A percentile compares a stretch with the other conserved stretches of the same genome.
phyloP scores from a whole-genome alignment of 164 flowering plant genomes.

The Taxillus chinensis region DNA sequence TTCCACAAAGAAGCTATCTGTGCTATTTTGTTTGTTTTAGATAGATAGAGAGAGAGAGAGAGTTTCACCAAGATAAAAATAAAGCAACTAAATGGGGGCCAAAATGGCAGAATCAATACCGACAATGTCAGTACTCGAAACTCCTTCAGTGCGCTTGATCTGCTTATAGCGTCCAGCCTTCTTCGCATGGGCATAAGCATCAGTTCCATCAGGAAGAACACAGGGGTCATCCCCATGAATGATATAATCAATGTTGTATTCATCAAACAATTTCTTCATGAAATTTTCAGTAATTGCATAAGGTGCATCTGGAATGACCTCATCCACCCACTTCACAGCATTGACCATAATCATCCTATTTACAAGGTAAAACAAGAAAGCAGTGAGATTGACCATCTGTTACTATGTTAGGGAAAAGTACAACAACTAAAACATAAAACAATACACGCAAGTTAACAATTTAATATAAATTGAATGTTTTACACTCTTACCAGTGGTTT shows the following conservation, averaged over 20 bases:
- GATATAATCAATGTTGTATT: slow-evolving; percentile 84
- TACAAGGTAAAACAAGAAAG: not conserved
- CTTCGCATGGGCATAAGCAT: slow-evolving; percentile 97
- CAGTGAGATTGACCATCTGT: no score
- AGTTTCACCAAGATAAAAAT: not conserved
- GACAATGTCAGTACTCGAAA: slow-evolving; percentile 98
- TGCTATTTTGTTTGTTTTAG: no score
- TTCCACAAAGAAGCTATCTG: no score
- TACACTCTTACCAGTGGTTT: no score
- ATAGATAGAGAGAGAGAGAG: not conserved
- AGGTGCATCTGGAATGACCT: slow-evolving; percentile 94
- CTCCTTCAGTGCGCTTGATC: slow-evolving; percentile 98
- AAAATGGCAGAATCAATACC: slow-evolving; percentile 34
- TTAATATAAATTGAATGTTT: no score
- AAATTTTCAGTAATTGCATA: slow-evolving; percentile 93
- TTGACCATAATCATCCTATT: slow-evolving; percentile 84
- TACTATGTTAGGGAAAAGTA: no score
- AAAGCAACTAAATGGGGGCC: not conserved
- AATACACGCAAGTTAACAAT: no score
- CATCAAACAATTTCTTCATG: slow-evolving; percentile 76
- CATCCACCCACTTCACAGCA: slow-evolving; percentile 97
- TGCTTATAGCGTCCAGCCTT: slow-evolving; percentile 97
- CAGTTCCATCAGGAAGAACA: slow-evolving; percentile 92
- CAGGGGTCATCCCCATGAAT: slow-evolving; percentile 99
- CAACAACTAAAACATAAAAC: no score